These are phyloP conservation scores for Penicillium salamii DNA, from an alignment of 495 filamentous ascomycete species.

Conservation along the genomic window DNA sequence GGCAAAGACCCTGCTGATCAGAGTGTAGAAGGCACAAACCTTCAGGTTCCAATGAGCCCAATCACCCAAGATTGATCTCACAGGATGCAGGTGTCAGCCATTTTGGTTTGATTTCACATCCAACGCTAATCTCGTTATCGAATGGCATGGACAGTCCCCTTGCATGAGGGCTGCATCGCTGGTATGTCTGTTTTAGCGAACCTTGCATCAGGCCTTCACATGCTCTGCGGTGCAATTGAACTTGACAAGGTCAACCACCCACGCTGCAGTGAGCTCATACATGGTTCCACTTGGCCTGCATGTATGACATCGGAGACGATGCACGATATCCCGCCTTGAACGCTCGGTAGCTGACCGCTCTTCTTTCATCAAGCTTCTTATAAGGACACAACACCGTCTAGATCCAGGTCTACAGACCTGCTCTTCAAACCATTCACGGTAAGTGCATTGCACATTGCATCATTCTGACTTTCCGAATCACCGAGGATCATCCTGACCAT, in stretches of 20 bases:
- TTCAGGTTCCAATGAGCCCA: no score
- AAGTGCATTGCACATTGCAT: not conserved
- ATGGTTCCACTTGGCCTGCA: constrained; percentile 5
- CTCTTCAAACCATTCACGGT: not conserved
- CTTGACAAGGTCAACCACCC: not conserved
- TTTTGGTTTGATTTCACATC: no score
- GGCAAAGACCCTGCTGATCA: no score
- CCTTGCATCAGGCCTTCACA: not conserved
- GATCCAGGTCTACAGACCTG: not conserved
- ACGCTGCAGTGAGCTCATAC: not conserved
- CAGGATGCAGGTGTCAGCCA: no score
- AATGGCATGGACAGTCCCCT: no score
- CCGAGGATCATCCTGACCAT: no score
- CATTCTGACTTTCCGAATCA: no score
- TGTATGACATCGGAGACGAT: constrained; percentile 7
- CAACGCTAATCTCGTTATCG: no score
- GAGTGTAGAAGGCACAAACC: no score
- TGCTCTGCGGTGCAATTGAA: not conserved
- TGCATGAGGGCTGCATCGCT: not conserved
- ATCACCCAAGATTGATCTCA: no score
- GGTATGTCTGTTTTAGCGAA: not conserved
- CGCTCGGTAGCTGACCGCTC: constrained; percentile 2
- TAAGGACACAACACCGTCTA: not conserved
- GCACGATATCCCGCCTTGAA: not conserved
- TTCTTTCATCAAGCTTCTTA: not conserved